These are phyloP conservation scores for Hypoxylon rickii DNA, from an alignment of 495 filamentous ascomycete species.

Conservation along the genomic window DNA sequence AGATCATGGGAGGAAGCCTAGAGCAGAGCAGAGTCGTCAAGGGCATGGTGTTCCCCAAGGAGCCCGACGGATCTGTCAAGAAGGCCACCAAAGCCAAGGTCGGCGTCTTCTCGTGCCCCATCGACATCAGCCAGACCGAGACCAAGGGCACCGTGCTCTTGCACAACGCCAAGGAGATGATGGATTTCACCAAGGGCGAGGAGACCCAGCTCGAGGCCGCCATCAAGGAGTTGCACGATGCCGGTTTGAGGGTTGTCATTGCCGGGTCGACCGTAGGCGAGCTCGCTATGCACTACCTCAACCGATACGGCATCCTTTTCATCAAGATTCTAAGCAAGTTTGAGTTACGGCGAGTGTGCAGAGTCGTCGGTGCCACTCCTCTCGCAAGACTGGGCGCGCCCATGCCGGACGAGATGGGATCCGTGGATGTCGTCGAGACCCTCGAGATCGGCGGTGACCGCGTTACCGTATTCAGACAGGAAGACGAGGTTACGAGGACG, in stretches of 20 bases:
- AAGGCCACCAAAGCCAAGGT: constrained; percentile 92
- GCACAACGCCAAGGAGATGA: constrained; percentile 97
- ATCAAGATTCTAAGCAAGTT: constrained; percentile 99
- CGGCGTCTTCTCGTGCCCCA: constrained; percentile 92
- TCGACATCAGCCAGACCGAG: constrained; percentile 95
- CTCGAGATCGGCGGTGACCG: constrained; percentile 98
- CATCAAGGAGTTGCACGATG: constrained; percentile 95
- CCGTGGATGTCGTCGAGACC: constrained; percentile 93
- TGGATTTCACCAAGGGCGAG: constrained; percentile 97
- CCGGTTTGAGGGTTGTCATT: constrained; percentile 87
- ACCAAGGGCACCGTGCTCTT: constrained; percentile 99
- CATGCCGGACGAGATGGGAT: constrained; percentile 99
- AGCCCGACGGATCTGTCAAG: constrained; percentile 89
- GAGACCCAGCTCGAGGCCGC: constrained; percentile 85
- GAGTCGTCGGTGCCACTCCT: constrained; percentile 94
- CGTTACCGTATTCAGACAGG: constrained; percentile 97
- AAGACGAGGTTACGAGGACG: constrained; percentile 87
- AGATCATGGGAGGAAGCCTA: constrained; percentile 97
- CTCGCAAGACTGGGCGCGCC: constrained; percentile 94
- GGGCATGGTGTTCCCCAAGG: constrained; percentile 97
- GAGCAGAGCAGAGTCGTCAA: constrained; percentile 93
- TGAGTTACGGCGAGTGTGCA: constrained; percentile 89
- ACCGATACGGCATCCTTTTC: constrained; percentile 91
- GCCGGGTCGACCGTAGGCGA: constrained; percentile 92
- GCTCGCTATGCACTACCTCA: constrained; percentile 95